These are phyloP conservation scores for Botrytis elliptica DNA, from an alignment of 2,329 filamentous ascomycete genomes.

Conservation along the genomic window DNA sequence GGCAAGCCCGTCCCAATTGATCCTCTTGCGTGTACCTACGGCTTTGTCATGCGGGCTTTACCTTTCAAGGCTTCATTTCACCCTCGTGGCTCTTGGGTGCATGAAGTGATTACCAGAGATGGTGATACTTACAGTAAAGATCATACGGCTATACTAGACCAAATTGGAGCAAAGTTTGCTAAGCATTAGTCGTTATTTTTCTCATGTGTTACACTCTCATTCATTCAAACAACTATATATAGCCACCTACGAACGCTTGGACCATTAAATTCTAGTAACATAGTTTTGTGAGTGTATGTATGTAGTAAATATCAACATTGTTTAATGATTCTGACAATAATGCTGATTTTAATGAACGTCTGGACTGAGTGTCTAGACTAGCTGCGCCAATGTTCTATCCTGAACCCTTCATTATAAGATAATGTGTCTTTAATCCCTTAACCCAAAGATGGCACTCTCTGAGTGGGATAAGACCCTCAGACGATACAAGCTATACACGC, in stretches of 20 bases:
- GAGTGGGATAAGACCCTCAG: too few species aligned
- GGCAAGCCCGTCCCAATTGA: neutral
- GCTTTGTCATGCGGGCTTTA: neutral
- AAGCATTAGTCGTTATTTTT: conserved; percentile 1
- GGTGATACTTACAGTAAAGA: conserved; percentile 10
- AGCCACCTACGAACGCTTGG: neutral
- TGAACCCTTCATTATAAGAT: too few species aligned
- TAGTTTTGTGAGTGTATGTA: neutral
- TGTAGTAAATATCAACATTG: neutral
- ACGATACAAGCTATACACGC: too few species aligned
- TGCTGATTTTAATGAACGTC: too few species aligned
- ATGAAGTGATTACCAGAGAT: conserved; percentile 2
- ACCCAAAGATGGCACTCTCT: too few species aligned
- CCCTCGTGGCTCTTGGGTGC: conserved; percentile 9
- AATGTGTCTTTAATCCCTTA: too few species aligned
- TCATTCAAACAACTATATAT: neutral
- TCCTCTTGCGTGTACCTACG: conserved; percentile 4
- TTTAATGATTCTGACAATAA: neutral
- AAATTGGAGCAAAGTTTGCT: neutral
- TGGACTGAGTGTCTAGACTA: neutral
- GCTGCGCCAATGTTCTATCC: neutral
- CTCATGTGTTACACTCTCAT: neutral
- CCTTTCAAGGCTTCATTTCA: conserved; percentile 7
- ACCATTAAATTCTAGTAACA: neutral
- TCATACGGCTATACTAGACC: neutral